These are phyloP conservation scores for Colletotrichum liaoningense DNA, from an alignment of 2,329 filamentous ascomycete genomes.

Conservation along the genomic window DNA sequence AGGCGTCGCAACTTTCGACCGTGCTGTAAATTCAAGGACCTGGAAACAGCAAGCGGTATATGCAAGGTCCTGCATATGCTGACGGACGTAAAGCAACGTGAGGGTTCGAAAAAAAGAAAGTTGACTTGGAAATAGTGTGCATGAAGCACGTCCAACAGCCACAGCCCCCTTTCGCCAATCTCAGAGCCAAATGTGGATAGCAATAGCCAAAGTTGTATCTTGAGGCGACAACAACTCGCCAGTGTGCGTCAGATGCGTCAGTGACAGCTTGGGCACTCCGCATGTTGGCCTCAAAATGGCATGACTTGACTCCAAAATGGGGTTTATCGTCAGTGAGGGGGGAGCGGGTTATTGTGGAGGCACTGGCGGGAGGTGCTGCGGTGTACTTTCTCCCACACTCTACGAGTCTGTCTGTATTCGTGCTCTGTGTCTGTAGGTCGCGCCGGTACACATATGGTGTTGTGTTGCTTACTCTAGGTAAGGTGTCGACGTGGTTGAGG, in stretches of 20 bases:
- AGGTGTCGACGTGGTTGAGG: neutral
- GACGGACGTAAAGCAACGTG: conserved; percentile 16
- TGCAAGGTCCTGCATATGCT: conserved; percentile 17
- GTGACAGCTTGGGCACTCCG: neutral
- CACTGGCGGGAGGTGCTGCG: conserved; percentile 17
- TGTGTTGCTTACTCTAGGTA: conserved; percentile 3
- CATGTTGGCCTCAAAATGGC: conserved; percentile 18
- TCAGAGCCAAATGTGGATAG: neutral
- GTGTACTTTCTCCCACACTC: neutral
- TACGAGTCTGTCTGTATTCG: too few relatives aligned
- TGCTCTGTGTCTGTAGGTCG: neutral
- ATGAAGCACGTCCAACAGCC: conserved; percentile 12
- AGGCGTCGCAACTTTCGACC: neutral
- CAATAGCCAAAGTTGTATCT: neutral
- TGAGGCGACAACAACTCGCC: neutral
- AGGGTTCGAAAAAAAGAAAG: conserved; percentile 13
- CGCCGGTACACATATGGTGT: neutral
- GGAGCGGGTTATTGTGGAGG: conserved; percentile 14
- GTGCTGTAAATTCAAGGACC: neutral
- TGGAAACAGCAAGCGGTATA: conserved; percentile 4
- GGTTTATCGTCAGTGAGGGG: conserved; percentile 10
- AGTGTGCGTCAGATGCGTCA: conserved; percentile 17
- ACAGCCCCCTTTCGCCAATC: conserved; percentile 15
- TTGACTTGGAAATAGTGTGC: neutral
- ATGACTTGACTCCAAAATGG: conserved; percentile 11